Evolutionary conservation across 768 basidiomycete species (phyloP).

Genomic region (Suillus weaverae): DNA sequence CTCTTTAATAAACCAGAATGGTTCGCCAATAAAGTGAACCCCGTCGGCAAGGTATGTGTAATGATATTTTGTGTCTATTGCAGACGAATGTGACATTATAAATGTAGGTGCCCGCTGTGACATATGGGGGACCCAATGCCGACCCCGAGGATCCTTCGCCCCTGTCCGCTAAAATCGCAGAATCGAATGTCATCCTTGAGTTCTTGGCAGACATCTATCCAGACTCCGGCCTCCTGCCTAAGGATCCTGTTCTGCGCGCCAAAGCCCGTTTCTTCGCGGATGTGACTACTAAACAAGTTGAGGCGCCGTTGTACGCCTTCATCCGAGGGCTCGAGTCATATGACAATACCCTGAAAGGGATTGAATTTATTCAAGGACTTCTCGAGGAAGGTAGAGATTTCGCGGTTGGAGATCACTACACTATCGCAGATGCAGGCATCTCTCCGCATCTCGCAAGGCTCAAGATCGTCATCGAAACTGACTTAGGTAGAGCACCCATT

Average conservation of each 20-base stretch:
- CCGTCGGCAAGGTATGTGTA: constrained; percentile 55
- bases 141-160: constrained; percentile 52
- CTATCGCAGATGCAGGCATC: constrained; percentile 59
- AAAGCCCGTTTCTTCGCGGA: constrained; percentile 62
- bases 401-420: constrained; percentile 44
- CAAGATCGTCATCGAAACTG: constrained; percentile 42
- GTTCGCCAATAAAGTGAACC: constrained; percentile 58
- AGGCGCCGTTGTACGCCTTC: constrained; percentile 14
- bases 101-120: constrained; percentile 51
- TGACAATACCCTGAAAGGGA: constrained; percentile 38
- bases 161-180: constrained; percentile 56
- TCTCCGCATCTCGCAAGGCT: constrained; percentile 54
- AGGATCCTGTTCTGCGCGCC: constrained; percentile 53
- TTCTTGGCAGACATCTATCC: constrained; percentile 60
- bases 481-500: constrained; percentile 24
- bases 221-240: constrained; percentile 45
- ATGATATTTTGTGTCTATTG: not conserved
- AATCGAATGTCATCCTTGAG: constrained; percentile 62
- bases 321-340: constrained; percentile 37
- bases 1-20: constrained; percentile 62
- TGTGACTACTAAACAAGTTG: constrained; percentile 39
- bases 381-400: constrained; percentile 46
- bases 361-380: constrained; percentile 50
- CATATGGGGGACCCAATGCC: constrained; percentile 57
- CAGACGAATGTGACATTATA: not conserved